Evolutionary conservation across 768 basidiomycete species (phyloP), one percentile per base, ranked within the genome.

Genomic region (Amyloporia xantha): DNA sequence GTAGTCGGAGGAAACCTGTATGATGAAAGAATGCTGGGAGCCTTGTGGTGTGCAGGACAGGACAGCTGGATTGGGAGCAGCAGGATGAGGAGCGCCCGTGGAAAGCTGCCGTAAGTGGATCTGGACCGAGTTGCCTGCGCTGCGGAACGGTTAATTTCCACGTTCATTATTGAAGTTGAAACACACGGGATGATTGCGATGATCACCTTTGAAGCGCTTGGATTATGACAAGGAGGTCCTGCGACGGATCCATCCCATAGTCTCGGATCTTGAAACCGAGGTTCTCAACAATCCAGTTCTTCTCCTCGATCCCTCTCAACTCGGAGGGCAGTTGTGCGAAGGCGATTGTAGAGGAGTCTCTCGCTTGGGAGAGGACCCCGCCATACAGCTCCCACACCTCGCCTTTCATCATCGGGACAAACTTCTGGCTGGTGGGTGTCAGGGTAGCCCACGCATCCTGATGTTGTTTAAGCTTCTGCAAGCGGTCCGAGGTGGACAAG

Each of bases 241-340:
- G 83, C 20, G 78, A 72, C 15, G 81, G 79, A 59, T 86, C 84
- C 68, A 87, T 74, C 5, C 69, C 71, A 53, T 82, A 81, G 55
- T 83, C 81, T n/a, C 76, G 71, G 11, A 81, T 56, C 13, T 51
- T 28, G 28, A 75, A 53, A 3, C 65, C 56, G 2, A 60, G 55
- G 19, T 53, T 49, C 9, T 65, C 59, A 15, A 77, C 49, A 4
- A 61, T 59, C 80, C 81, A 82, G 13, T 63, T 55, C 30, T 64
- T 65, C 41, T 71, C 68, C 44, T 71, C 55, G 50, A 82, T 78
- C n/a, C 60, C 65, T 20, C 77, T 73, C 41, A 66, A 61, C 23
- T 58, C 57, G 7, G 80, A 81, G 15, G 80, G 77, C 10, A 82
- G 68, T 43, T 71, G 71, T 47, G 63, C 62, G 56, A 81, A 79